phyloP scores from a whole-genome alignment of 305 asterid species.

The Lippia alba region DNA sequence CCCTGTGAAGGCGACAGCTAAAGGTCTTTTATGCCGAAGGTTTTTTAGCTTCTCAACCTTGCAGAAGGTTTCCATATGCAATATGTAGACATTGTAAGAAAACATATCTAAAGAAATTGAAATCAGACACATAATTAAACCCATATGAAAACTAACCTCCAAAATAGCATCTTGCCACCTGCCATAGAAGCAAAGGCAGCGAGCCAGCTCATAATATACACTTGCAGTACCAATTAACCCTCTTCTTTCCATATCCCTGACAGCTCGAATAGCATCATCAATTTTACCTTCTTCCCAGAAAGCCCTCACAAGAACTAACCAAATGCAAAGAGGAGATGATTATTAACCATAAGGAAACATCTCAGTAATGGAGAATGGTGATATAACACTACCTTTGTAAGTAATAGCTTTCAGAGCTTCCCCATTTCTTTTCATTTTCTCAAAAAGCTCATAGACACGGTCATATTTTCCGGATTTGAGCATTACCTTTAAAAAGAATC shows the following conservation, averaged over 20 bases:
- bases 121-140: conserved; percentile 20
- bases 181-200: conserved; percentile 95
- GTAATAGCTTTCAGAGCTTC: conserved; percentile 78
- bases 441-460: conserved; percentile 69
- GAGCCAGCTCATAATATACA: conserved; percentile 91
- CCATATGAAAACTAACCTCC: conserved; percentile 61
- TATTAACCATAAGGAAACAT: conserved; percentile 31
- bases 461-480: conserved; percentile 79
- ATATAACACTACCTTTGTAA: conserved; percentile 72
- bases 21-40: conserved; percentile 61
- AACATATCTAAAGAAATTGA: background rate
- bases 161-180: conserved; percentile 76
- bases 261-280: conserved; percentile 79
- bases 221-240: conserved; percentile 80
- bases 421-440: conserved; percentile 85
- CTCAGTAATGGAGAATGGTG: conserved; percentile 13
- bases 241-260: conserved; percentile 89
- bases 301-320: conserved; percentile 83
- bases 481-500: conserved; percentile 73
- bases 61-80: conserved; percentile 29
- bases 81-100: conserved; percentile 5
- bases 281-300: conserved; percentile 89
- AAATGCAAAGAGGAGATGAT: conserved; percentile 36
- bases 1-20: conserved; percentile 83
- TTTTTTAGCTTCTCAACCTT: conserved; percentile 74